Percentiles rank a stretch among this genome's conserved stretches.
Evolutionary conservation across 169 alveolate species (phyloP).

Genomic region (Cryptosporidium meleagridis): DNA sequence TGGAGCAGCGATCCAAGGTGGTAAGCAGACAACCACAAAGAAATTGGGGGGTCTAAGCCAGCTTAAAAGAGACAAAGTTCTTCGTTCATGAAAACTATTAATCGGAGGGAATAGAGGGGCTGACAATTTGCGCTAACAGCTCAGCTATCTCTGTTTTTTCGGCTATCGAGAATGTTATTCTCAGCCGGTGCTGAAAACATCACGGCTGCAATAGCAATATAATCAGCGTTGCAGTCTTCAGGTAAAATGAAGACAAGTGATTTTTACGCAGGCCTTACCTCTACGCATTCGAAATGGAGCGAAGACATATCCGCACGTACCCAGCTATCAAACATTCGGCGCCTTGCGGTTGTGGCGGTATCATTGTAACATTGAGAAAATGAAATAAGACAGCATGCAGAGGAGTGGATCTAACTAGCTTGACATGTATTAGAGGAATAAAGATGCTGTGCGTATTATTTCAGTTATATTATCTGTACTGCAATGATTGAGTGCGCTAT

Average conservation of each 20-base stretch:
- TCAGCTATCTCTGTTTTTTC: slow-evolving; percentile 73
- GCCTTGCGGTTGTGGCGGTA: neutral
- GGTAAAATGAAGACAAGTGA: slow-evolving; percentile 76
- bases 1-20: neutral
- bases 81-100: neutral
- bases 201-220: slow-evolving; percentile 76
- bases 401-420: neutral
- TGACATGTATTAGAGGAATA: neutral
- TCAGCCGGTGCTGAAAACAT: slow-evolving; percentile 75
- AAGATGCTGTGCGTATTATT: neutral
- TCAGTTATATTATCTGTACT: neutral
- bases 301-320: slow-evolving; percentile 40
- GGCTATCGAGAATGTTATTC: slow-evolving; percentile 37
- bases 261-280: slow-evolving; percentile 11
- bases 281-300: slow-evolving; percentile 30
- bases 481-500: neutral
- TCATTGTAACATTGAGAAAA: neutral
- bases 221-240: slow-evolving; percentile 77
- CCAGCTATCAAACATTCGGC: neutral
- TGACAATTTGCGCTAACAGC: slow-evolving; percentile 12
- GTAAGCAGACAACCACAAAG: neutral
- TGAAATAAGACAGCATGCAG: neutral
- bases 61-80: neutral
- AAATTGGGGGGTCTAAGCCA: neutral
- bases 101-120: neutral